Base-by-base conservation (phyloP, 805 yeast genomes). In the Candida piceae region DNA sequence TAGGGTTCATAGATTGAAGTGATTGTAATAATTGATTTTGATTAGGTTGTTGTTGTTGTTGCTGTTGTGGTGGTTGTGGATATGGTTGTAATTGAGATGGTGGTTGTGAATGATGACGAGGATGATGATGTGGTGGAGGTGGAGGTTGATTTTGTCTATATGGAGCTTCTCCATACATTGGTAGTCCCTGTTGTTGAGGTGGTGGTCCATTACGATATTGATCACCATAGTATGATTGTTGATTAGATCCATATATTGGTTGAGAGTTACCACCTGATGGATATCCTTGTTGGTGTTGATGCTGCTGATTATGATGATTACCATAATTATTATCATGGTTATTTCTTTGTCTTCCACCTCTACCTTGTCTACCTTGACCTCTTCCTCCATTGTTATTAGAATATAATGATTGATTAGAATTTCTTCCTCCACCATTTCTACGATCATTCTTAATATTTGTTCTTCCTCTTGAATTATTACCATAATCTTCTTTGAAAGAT, bases 1-100 rank as follows among this genome's bases (percentile, higher is more conserved):
- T 47, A 16, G 61, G 63, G 39, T 61, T 63, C 45, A 60, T 41
- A 12, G 41, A 44, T 29, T 58, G 57, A 35, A 51, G 42, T 29
- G 48, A 45, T 25, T 45, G 48, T 16, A 55, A 28, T 16, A 46
- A 28, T 17, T 41, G 42, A 17, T 48, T 48, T 25, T 49, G 60
- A 32, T 39, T 41, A 13, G 40, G 40, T 20, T 36, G 43, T 16
- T 34, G 39, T 19, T 22, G 35, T 11, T 17, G 36, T 22, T 35
- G 40, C 19, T 21, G 40, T 7, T 35, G 33, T 19, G 31, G 42
- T n/a, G 35, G 41, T 9, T 15, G 33, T 16, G 19, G 36, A n/a
- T 26, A 37, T 7, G 31, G 32, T 10, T 15, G 31, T 13, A 19
- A 35, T 15, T 29, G 36, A 20, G 16, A 29, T n/a, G 19, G 20